A percentile compares a stretch with the other conserved stretches of the same genome.
Evolutionary conservation across 179 eudicot species (phyloP).

Genomic region (Camellia oleifera): DNA sequence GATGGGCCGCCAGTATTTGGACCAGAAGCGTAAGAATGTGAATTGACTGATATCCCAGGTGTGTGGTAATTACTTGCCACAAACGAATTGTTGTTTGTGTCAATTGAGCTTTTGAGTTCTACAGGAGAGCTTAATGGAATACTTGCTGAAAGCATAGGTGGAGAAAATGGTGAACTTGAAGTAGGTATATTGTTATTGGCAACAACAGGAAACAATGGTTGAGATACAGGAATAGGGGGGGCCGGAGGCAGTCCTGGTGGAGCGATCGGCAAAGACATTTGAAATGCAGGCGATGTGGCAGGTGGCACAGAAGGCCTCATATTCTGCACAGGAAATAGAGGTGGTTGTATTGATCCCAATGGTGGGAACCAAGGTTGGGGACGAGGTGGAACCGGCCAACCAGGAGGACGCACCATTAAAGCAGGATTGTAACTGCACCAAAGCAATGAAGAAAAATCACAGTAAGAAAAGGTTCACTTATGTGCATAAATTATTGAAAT

Average conservation of each 20-base stretch:
- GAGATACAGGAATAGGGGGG: constrained; percentile 68
- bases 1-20: constrained; percentile 97
- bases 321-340: constrained; percentile 84
- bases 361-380: constrained; percentile 85
- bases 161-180: constrained; percentile 45
- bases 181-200: constrained; percentile 44
- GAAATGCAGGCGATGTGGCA: constrained; percentile 44
- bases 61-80: constrained; percentile 44
- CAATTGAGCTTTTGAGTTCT: constrained; percentile 34
- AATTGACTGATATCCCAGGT: constrained; percentile 40
- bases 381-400: constrained; percentile 84
- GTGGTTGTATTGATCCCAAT: constrained; percentile 65
- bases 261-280: constrained; percentile 46
- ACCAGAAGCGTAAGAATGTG: constrained; percentile 96
- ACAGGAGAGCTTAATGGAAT: constrained; percentile 36
- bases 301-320: constrained; percentile 49
- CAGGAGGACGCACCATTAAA: constrained; percentile 45
- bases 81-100: constrained; percentile 27
- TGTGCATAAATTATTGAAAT: background rate
- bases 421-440: constrained; percentile 69
- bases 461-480: constrained; percentile 15
- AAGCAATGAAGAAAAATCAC: constrained; percentile 20
- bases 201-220: constrained; percentile 89
- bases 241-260: constrained; percentile 46
- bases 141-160: constrained; percentile 48